Conservation (phyloP, 192 early-diverging fungal species). For the Mortierella claussenii region DNA sequence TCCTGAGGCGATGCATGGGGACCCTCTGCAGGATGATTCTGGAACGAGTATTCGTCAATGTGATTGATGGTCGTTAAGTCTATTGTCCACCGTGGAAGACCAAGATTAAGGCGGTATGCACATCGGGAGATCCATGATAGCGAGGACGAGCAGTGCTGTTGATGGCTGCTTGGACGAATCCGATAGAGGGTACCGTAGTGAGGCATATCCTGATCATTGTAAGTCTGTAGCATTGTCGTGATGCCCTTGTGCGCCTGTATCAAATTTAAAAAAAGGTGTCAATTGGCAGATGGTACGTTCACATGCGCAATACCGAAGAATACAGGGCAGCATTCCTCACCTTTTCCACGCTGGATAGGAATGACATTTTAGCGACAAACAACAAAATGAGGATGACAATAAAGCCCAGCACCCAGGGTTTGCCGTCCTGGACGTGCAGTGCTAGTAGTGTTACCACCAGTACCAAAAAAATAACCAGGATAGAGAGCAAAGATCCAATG, state of each 20-base stretch:
- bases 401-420: constrained; percentile 42
- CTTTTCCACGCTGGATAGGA: constrained; percentile 46
- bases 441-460: constrained; percentile 14
- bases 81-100: constrained; percentile 16
- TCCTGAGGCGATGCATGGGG: constrained; percentile 39
- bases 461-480: constrained; percentile 10
- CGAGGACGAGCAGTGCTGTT: neutral
- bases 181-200: constrained; percentile 41
- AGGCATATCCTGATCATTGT: constrained; percentile 46
- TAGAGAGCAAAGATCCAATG: constrained; percentile 14
- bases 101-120: constrained; percentile 28
- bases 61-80: constrained; percentile 46
- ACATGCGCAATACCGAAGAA: too few relatives aligned
- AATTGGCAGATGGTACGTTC: neutral
- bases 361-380: constrained; percentile 46
- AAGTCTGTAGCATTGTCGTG: constrained; percentile 12
- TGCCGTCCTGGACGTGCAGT: constrained; percentile 30
- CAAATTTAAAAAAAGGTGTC: neutral
- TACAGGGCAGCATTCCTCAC: too few relatives aligned
- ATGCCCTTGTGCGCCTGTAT: constrained; percentile 34
- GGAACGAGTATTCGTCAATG: constrained; percentile 42
- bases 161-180: constrained; percentile 6
- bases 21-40: constrained; percentile 29
- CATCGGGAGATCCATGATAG: neutral
- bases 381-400: constrained; percentile 31